Percentiles rank a stretch among this genome's conserved stretches.
These are phyloP conservation scores for Sapria himalayana DNA, from an alignment of 345 rosid species.

Conservation along the genomic window DNA sequence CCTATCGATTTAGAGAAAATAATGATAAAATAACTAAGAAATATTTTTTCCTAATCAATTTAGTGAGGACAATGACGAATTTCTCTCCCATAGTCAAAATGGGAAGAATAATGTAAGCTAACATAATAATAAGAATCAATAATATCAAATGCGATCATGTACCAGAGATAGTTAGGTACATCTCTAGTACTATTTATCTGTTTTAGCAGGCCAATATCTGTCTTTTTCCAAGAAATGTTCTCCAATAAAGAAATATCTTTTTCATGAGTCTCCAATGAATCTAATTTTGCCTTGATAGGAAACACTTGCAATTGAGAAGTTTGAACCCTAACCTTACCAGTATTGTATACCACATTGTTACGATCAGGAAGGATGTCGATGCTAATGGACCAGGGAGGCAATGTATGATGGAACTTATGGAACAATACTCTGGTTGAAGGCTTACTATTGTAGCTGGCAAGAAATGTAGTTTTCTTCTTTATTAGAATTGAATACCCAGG, in stretches of 20 bases:
- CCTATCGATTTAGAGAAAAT: too few relatives aligned
- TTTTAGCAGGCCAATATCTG: slow-evolving; percentile 51
- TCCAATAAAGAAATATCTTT: slow-evolving; percentile 49
- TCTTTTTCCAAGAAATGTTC: slow-evolving; percentile 26
- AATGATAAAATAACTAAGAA: too few relatives aligned
- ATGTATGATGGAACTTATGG: slow-evolving; percentile 15
- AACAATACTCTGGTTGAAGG: slow-evolving; percentile 16
- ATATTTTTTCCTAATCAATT: too few relatives aligned
- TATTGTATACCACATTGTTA: slow-evolving; percentile 19
- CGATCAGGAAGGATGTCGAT: slow-evolving; percentile 27
- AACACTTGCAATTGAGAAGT: slow-evolving; percentile 33
- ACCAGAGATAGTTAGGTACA: slow-evolving; percentile 83
- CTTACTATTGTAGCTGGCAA: slow-evolving; percentile 23
- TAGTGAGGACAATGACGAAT: too few relatives aligned
- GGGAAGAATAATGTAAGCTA: too few relatives aligned
- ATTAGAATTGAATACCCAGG: slow-evolving; percentile 19
- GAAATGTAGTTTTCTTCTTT: slow-evolving; percentile 19
- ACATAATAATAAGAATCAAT: too few relatives aligned
- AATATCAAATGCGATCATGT: too few relatives aligned
- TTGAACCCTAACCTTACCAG: slow-evolving; percentile 23
- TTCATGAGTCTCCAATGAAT: slow-evolving; percentile 43
- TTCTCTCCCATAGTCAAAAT: too few relatives aligned
- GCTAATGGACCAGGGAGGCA: slow-evolving; percentile 36
- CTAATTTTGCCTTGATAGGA: slow-evolving; percentile 25
- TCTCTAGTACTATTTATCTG: slow-evolving; percentile 85